Evolutionary conservation across 164 flowering plant species (phyloP), one percentile per base, ranked within the genome.

Genomic region (Berberis thunbergii): DNA sequence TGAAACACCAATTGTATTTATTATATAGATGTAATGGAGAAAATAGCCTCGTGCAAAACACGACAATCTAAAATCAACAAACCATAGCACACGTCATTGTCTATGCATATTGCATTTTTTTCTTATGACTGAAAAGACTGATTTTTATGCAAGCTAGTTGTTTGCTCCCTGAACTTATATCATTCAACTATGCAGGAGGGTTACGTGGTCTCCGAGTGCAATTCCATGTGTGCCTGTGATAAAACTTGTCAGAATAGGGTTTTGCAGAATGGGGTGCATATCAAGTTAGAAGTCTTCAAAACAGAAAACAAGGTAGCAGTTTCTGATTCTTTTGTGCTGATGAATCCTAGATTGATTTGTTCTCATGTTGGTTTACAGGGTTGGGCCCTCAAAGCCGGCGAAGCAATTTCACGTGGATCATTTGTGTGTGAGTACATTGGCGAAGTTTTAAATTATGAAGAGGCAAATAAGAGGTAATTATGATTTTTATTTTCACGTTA

Each of bases 301-400:
- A 94, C 96, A 42, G 84, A 81, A 68, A 80, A 78, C 45, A 91
- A 86, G 97, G 99, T 90, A 77, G 65, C 38, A 45, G 4, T 65
- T 8, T 2, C 9, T 60, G 3, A 44, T 57, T 64, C 7, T 52
- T 52, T 52, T 26, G 13, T 52, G 55, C 10, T 7, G n/a, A 3
- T 26, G 26, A 26, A 26, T 26, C 26, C 26, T 26, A 26, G 26
- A 26, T 26, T 26, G 26, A 26, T 26, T 26, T 26, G 54, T 10
- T 10, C 2, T 10, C n/a, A 46, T 57, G 6, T 42, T 26, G 43
- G 45, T 41, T 57, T 11, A 67, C 87, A 95, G 99, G 99, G 97
- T 54, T 94, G 99, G 99, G 92, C 84, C 42, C 84, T 95, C n/a
- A 78, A 96, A 75, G 94, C 97, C 49, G 81, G 84, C 49, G 90